Conservation (phyloP, 2,329 filamentous ascomycete genomes). For the Cylindrodendrum hubeiense region DNA sequence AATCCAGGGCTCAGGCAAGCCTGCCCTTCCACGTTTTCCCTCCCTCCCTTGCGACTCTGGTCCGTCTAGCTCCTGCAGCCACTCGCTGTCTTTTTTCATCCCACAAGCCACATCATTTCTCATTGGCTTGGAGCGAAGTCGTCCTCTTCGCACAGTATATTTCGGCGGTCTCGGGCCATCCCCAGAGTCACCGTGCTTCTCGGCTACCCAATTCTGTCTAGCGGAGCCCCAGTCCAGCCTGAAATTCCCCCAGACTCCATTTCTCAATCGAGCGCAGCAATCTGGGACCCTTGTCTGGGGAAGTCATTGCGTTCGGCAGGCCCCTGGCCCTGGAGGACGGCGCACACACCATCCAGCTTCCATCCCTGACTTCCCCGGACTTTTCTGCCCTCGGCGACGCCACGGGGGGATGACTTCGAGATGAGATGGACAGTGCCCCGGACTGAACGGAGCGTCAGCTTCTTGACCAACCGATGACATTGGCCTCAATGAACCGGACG, state of each 20-base stretch:
- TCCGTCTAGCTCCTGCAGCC: slow-evolving; percentile 39
- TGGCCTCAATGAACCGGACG: background rate
- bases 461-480: slow-evolving; percentile 2
- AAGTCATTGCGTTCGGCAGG: slow-evolving; percentile 42
- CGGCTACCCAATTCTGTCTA: slow-evolving; percentile 44
- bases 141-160: slow-evolving; percentile 37
- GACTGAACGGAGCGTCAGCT: slow-evolving; percentile 10
- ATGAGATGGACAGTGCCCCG: slow-evolving; percentile 14
- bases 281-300: slow-evolving; percentile 42
- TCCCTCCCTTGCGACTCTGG: slow-evolving; percentile 34
- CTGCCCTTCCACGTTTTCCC: slow-evolving; percentile 44
- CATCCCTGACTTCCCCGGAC: slow-evolving; percentile 52
- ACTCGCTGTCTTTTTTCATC: slow-evolving; percentile 29
- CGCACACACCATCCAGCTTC: slow-evolving; percentile 44
- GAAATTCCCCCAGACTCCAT: slow-evolving; percentile 35
- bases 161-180: slow-evolving; percentile 22
- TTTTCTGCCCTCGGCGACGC: slow-evolving; percentile 36
- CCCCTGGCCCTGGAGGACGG: slow-evolving; percentile 43
- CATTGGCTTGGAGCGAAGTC: slow-evolving; percentile 28
- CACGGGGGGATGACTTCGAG: slow-evolving; percentile 17
- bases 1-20: slow-evolving; percentile 26
- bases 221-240: slow-evolving; percentile 36
- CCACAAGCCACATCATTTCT: slow-evolving; percentile 23
- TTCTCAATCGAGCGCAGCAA: slow-evolving; percentile 29
- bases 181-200: slow-evolving; percentile 39